phyloP scores from a whole-genome alignment of 148 eudicot genomes.

The Selenicereus undatus region DNA sequence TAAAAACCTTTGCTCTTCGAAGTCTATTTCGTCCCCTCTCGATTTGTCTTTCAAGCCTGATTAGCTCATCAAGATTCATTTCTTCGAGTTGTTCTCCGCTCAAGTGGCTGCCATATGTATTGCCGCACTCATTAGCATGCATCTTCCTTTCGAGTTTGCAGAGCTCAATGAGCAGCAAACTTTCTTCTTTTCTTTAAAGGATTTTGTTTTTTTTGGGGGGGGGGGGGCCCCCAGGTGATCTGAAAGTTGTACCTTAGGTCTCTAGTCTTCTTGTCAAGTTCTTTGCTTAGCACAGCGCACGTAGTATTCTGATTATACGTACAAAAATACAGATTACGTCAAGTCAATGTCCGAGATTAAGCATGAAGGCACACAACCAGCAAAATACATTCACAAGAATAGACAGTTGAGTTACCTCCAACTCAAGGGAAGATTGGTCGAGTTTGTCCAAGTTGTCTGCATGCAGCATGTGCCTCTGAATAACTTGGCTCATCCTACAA shows the following conservation, averaged over 20 bases:
- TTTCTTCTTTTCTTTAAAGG: too few species aligned
- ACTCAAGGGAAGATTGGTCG: conserved; percentile 22
- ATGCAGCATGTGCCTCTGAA: conserved; percentile 34
- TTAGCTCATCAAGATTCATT: conserved; percentile 29
- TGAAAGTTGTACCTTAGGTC: conserved; percentile 21
- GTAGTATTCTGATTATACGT: conserved; percentile 22
- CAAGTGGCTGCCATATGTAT: conserved; percentile 17
- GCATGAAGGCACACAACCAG: neutral
- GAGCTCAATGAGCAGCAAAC: neutral
- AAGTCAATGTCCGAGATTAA: neutral
- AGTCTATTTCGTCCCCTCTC: conserved; percentile 28
- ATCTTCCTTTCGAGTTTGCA: neutral
- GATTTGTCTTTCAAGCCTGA: conserved; percentile 33
- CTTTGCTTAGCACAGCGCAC: conserved; percentile 28
- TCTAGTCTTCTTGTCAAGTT: conserved; percentile 28
- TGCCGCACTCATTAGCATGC: neutral
- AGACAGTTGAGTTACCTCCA: conserved; percentile 17
- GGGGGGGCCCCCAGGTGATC: too few species aligned
- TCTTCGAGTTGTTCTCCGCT: conserved; percentile 27
- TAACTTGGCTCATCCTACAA: conserved; percentile 31
- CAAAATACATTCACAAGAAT: neutral
- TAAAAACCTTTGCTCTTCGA: conserved; percentile 30
- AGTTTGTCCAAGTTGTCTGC: conserved; percentile 27
- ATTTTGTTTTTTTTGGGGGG: too few species aligned
- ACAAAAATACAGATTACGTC: neutral